Evolutionary conservation across 2,329 filamentous ascomycete genomes (phyloP), one percentile per base, ranked within the genome.

Genomic region (Nemania sp.): DNA sequence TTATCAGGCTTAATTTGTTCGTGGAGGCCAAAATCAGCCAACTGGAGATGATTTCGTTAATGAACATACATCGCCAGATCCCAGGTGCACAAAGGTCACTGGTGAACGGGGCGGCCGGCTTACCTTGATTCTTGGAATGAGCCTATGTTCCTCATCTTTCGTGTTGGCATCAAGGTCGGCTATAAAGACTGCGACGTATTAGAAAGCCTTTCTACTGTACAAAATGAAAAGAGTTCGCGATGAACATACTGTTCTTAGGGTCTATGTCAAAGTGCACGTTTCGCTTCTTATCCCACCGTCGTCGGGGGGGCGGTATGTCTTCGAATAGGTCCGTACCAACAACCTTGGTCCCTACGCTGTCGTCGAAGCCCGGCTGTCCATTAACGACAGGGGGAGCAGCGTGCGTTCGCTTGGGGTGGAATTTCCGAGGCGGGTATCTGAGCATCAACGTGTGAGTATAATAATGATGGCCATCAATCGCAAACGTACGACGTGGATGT

Each of bases 231-330:
- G 14, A 15, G 11, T 2, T 23, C 22, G 9, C 30, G 12, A 11
- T 15, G 8, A 24, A n/a, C 62, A 52, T 40, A 62, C 60, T 57
- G 11, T 64, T 66, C 11, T 22, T 48, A 2, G 59, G 58, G 24
- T 64, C 62, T 17, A 66, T 63, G 20, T 66, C 61, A 48, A 64
- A 64, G 48, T 65, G 63, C 8, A 62, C 58, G 7, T 59, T 26
- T 14, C 52, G 26, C 28, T 60, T 63, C 22, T 15, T 19, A 28
- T 56, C 60, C 54, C 54, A 64, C 28, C 55, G 55, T 20, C 53
- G 59, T 5, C 14, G 49, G 1, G 26, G 5, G 1, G 2, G 2
- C 1, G 58, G 62, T n/a, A 64, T 14, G 3, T 58, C 52, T 41
- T 66, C 62, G 23, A 57, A 61, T 20, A 64, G 51, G 9, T 64